Evolutionary conservation across 1,284 basidiomycete species (phyloP).

Genomic region (Ceratobasidium sp.): DNA sequence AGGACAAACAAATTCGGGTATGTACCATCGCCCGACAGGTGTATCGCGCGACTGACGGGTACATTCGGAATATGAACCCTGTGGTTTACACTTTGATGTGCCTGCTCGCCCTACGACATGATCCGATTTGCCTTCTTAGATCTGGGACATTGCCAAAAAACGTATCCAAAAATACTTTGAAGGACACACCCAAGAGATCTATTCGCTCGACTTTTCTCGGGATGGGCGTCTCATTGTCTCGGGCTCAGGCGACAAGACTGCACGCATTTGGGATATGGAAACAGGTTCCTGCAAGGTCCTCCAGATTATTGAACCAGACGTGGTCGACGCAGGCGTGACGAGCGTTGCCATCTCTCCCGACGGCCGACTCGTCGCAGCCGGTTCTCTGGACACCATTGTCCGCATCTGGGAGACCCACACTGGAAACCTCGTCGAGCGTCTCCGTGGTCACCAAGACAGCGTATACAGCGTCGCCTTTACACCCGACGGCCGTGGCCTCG

Average conservation of each 20-base stretch:
- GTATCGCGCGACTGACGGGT: conserved; percentile 1
- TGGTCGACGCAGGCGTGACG: conserved; percentile 75
- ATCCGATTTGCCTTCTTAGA: conserved; percentile 54
- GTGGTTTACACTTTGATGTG: too few relatives aligned
- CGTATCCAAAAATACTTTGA: conserved; percentile 74
- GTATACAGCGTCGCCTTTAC: conserved; percentile 87
- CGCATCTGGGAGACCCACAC: conserved; percentile 84
- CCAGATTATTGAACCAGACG: conserved; percentile 63
- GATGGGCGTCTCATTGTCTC: conserved; percentile 85
- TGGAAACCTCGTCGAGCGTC: conserved; percentile 72
- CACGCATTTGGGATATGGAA: conserved; percentile 85
- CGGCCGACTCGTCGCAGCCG: conserved; percentile 79
- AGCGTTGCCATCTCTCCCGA: conserved; percentile 82
- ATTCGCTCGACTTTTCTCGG: conserved; percentile 83
- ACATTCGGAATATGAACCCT: too few relatives aligned
- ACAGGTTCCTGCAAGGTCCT: conserved; percentile 64
- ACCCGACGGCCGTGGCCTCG: conserved; percentile 77
- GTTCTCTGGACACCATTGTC: conserved; percentile 81
- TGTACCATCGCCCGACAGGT: conserved; percentile 47
- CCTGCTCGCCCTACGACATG: neutral
- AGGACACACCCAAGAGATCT: conserved; percentile 89
- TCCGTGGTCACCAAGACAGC: conserved; percentile 81
- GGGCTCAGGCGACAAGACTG: conserved; percentile 86
- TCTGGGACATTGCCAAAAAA: conserved; percentile 83
- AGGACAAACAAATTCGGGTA: conserved; percentile 81